phyloP scores from a whole-genome alignment of 352 stramenopile genomes.

The Phytophthora capsici region DNA sequence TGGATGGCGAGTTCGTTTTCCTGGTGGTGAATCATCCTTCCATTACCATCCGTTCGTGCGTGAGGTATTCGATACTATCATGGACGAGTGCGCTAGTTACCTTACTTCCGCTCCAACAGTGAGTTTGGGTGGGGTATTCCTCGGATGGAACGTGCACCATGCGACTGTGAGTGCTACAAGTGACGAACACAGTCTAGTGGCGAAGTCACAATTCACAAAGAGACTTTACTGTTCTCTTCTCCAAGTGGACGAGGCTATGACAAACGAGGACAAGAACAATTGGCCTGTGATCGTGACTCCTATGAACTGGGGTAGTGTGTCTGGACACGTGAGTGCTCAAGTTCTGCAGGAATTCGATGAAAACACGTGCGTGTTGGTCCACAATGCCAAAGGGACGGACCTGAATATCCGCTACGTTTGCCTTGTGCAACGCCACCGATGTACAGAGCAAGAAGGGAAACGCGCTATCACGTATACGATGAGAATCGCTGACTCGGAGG shows the following conservation, averaged over 20 bases:
- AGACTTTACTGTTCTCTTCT: slow-evolving; percentile 2
- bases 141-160: slow-evolving; percentile 10
- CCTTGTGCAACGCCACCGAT: slow-evolving; percentile 17
- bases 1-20: slow-evolving; percentile 9
- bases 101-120: background rate
- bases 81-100: slow-evolving; percentile 19
- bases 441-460: slow-evolving; percentile 18
- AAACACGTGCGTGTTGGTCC: slow-evolving; percentile 26
- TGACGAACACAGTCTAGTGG: slow-evolving; percentile 1
- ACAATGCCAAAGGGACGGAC: slow-evolving; percentile 7
- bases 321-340: slow-evolving; percentile 8
- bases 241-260: slow-evolving; percentile 10
- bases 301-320: slow-evolving; percentile 27
- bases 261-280: slow-evolving; percentile 17
- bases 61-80: background rate
- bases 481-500: slow-evolving; percentile 33
- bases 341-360: slow-evolving; percentile 32
- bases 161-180: background rate
- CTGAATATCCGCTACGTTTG: slow-evolving; percentile 33
- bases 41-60: slow-evolving; percentile 7
- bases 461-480: slow-evolving; percentile 27
- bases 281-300: slow-evolving; percentile 28
- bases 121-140: background rate
- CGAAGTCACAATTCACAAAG: slow-evolving; percentile 15
- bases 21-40: background rate